Base-by-base conservation (phyloP, 2,329 filamentous ascomycete genomes). In the Trichoderma hamatum region DNA sequence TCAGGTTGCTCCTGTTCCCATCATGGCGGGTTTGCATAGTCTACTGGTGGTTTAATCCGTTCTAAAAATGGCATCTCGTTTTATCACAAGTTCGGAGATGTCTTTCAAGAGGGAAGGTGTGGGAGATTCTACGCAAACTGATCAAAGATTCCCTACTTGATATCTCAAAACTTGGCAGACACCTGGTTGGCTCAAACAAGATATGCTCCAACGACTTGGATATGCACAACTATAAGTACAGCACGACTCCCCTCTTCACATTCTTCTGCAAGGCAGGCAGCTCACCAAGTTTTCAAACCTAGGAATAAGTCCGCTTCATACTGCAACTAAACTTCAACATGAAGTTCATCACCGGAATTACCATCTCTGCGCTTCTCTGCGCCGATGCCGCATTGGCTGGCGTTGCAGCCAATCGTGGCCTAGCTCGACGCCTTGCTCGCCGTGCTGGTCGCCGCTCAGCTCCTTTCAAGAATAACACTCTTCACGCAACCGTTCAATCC, bases 61-160 rank as follows among this genome's bases (percentile, higher is more conserved):
- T 56, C 63, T 66, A 26, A 66, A 66, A 49, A 3, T 19, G 63
- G 63, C 55, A 66, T 56, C 63, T 66, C 36, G 52, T 16, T 56
- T 14, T 26, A 24, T 19, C 16, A 28, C 14, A 13, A 14, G 36
- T 24, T 58, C 63, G 63, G 63, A 66, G 63, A 58, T 66, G 63
- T 32, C 28, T 46, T 43, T 66, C 26, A 66, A 66, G 51, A 49
- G n/a, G 63, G 63, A 66, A 66, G 52, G 63, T 66, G 52, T 58
- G 11, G 14, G 13, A 16, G 3, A 43, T 14, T 24, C 21, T 21
- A 14, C 49, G 14, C 3, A 32, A n/a, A 1, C 4, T 32, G 7
- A 16, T 54, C 52, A 21, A 49, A 21, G 5, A 11, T 34, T 2
- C 7, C 19, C 5, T 2, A 5, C 16, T 55, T 32, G 51, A 3